Evolutionary conservation across 352 stramenopile species (phyloP), one percentile per base, ranked within the genome.

Genomic region (Halophytophthora batemanensis): DNA sequence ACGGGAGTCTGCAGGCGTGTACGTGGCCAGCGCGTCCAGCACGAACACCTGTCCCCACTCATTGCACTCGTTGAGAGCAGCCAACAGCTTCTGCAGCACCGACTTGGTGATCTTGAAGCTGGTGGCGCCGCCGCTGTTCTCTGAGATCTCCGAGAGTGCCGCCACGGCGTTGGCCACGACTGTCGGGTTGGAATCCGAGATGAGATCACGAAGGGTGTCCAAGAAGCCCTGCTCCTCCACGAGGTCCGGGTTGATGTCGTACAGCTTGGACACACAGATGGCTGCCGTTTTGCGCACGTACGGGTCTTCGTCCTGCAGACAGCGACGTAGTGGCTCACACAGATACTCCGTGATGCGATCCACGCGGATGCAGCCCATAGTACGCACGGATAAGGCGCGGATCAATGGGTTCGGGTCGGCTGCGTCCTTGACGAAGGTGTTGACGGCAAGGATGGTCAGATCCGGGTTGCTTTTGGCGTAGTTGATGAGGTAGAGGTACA

Each of bases 401-500:
- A 98, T 97, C 23, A 98, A 68, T 31, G 94, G 94, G 61, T 98
- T 98, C 21, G 89, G 83, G 56, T 98, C 87, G 15, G 80, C 76
- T 0, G 81, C 78, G 53, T 96, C 82, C 51, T 94, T 93, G 29
- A 99, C 96, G 66, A 99, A 99, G 8, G 97, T 99, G 74, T 99
- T 99, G 38, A 99, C 97, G 10, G 97, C 97, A 49, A 99, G 74
- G 42, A 99, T 90, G n/a, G 97, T 98, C 44, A 99, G 71, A 55
- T 99, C 97, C 11, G 97, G 97, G 59, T 99, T 98, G 58, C 87
- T 98, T 83, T 99, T 99, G 70, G 97, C 97, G 74, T 99, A 99
- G 81, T 99, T 99, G 73, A 99, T 99, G 35, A 99, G 72, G 69
- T 99, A 99, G 17, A 99, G 66, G 70, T 99, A 99, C 41, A 99